Conservation (phyloP, 768 basidiomycete genomes). For the Termitomyces sp. region DNA sequence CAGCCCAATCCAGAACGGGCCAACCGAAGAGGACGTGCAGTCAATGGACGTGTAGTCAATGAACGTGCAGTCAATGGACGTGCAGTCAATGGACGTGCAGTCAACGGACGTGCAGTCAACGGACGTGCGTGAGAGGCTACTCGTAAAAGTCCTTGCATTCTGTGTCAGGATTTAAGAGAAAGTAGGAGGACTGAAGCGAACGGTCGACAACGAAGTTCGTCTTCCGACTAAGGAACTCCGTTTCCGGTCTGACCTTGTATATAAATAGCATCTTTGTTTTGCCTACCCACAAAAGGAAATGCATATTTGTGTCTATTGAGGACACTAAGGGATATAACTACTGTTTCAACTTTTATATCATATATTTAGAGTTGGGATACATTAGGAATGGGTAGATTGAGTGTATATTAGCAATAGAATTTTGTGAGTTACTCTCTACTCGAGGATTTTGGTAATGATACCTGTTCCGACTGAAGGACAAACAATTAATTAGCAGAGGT, state of each 20-base stretch:
- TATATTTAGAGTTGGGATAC: conserved; percentile 13
- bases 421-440: conserved; percentile 15
- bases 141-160: conserved; percentile 37
- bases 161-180: conserved; percentile 1
- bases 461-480: conserved; percentile 77
- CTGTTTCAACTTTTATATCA: conserved; percentile 13
- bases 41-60: conserved; percentile 12
- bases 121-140: conserved; percentile 20
- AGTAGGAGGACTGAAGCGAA: background rate
- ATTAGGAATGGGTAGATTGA: background rate
- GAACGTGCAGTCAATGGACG: conserved; percentile 15
- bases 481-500: background rate
- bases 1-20: conserved; percentile 17
- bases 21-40: conserved; percentile 16
- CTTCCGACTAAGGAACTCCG: background rate
- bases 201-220: background rate
- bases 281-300: background rate
- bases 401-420: background rate
- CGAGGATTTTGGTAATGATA: conserved; percentile 82
- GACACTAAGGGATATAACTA: conserved; percentile 3
- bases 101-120: conserved; percentile 10
- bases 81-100: conserved; percentile 11
- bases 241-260: background rate
- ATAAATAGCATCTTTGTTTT: too few relatives aligned
- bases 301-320: background rate